These are phyloP conservation scores for Tuber aestivum DNA, from an alignment of 495 filamentous ascomycete genomes.

Conservation along the genomic window DNA sequence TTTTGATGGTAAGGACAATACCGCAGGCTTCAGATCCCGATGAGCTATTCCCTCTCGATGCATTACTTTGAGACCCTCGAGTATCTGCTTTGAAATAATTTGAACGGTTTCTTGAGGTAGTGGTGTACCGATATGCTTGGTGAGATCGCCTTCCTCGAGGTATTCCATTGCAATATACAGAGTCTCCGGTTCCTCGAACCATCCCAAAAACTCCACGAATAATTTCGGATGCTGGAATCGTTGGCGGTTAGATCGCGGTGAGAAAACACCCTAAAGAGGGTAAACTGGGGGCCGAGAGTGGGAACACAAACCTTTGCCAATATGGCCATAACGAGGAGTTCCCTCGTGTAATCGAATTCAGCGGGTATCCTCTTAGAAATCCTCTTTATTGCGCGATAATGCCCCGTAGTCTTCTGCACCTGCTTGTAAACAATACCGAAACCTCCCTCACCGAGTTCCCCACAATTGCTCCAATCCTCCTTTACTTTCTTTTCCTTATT, in stretches of 20 bases:
- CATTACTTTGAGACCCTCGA: constrained; percentile 16
- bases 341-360: neutral
- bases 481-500: neutral
- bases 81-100: neutral
- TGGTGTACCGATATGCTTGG: neutral
- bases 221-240: neutral
- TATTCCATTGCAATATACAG: neutral
- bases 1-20: neutral
- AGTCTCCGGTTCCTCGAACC: neutral
- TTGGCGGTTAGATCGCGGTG: neutral
- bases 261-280: neutral
- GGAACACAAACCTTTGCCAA: neutral
- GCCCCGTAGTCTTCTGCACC: neutral
- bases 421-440: neutral
- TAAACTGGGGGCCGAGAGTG: neutral
- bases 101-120: neutral
- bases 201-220: neutral
- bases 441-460: neutral
- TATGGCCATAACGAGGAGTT: neutral
- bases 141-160: neutral
- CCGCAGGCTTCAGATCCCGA: constrained; percentile 14
- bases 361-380: neutral
- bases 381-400: neutral
- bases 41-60: constrained; percentile 11
- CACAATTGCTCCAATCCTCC: neutral